These are phyloP conservation scores for Diutina pseudorugosa DNA, from an alignment of 1,139 yeast species.

Conservation along the genomic window DNA sequence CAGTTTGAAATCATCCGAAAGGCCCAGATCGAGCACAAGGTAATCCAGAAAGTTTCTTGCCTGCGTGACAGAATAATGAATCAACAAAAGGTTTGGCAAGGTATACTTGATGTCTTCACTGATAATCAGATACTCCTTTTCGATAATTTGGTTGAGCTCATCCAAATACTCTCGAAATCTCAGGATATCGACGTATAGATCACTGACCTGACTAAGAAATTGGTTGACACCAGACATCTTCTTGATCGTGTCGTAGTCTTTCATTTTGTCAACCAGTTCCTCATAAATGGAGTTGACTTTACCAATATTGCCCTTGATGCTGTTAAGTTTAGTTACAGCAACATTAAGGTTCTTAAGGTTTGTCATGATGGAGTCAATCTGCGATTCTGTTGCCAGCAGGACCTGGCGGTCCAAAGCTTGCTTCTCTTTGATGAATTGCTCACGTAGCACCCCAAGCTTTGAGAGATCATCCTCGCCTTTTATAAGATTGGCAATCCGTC, in stretches of 20 bases:
- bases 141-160: slow-evolving; percentile 41
- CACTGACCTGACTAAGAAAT: slow-evolving; percentile 57
- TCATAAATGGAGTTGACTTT: slow-evolving; percentile 46
- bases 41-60: slow-evolving; percentile 75
- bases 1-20: slow-evolving; percentile 60
- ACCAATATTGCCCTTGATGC: slow-evolving; percentile 41
- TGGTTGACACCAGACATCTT: slow-evolving; percentile 58
- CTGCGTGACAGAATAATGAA: slow-evolving; percentile 60
- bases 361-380: slow-evolving; percentile 38
- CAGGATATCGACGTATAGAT: slow-evolving; percentile 52
- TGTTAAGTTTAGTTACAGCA: slow-evolving; percentile 28
- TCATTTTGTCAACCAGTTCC: slow-evolving; percentile 39
- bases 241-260: slow-evolving; percentile 46
- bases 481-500: slow-evolving; percentile 32
- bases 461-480: slow-evolving; percentile 46
- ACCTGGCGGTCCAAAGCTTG: slow-evolving; percentile 62
- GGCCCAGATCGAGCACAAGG: slow-evolving; percentile 40
- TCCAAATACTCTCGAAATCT: slow-evolving; percentile 41
- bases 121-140: slow-evolving; percentile 35
- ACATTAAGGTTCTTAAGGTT: slow-evolving; percentile 25
- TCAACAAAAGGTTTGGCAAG: slow-evolving; percentile 46
- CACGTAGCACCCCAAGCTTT: slow-evolving; percentile 41
- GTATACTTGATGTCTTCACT: slow-evolving; percentile 41
- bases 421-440: slow-evolving; percentile 57
- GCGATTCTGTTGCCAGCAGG: slow-evolving; percentile 49